Evolutionary conservation across 352 stramenopile species (phyloP), one percentile per base, ranked within the genome.

Genomic region (Globisporangium echinulatum): DNA sequence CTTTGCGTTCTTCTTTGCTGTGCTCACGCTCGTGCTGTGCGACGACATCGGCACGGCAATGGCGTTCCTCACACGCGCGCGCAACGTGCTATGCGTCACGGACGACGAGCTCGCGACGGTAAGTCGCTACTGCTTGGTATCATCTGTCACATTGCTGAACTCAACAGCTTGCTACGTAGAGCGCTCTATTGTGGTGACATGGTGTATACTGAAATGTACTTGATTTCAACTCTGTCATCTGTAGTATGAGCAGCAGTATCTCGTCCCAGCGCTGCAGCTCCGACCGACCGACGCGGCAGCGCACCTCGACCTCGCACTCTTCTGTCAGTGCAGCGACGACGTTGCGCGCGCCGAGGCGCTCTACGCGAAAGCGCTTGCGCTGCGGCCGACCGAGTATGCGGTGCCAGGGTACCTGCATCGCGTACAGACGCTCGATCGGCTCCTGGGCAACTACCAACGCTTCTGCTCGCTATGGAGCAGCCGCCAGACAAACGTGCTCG

Each of bases 381-480:
- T 81, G 36, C 42, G 49, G 2, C 76, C 81, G 7, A 13, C 52
- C 4, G 66, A 79, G n/a, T 90, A 90, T 54, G 49, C 19, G 1
- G 66, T 88, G 33, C 68, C 81, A 7, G 81, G 81, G 0, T 90
- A 87, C 59, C 61, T 87, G 1, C 58, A 88, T 67, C 76, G 81
- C 5, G 57, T 84, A 11, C 57, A 84, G 38, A 86, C 72, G 65
- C 46, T 88, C 7, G 73, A 87, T 52, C 73, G 81, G 3, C 40
- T 90, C 15, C 49, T 88, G n/a, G 54, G 83, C 15, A 90, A 88
- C 49, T 88, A 87, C 49, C 77, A 90, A 49, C 78, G 76, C 9
- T 90, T 88, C 62, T 82, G 75, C 54, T 87, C 78, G 6, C 58
- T 90, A 9, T 90, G 87, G 46, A 80, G 84, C 58, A 77, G 71